Conservation (phyloP, 495 filamentous ascomycete genomes). For the Tuber melanosporum region DNA sequence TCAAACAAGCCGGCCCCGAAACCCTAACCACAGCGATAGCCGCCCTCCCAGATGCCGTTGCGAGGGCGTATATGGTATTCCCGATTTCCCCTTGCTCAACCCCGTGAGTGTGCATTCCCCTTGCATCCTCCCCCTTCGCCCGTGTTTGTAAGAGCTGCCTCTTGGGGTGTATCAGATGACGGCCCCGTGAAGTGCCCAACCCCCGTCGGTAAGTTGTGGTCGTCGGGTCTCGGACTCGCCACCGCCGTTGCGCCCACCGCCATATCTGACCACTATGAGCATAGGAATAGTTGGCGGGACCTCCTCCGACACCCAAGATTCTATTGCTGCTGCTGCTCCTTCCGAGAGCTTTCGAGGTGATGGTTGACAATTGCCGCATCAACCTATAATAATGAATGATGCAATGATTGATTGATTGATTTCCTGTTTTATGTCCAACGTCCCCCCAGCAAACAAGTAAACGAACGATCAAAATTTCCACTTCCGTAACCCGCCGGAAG, state of each 20-base stretch:
- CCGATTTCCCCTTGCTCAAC: neutral
- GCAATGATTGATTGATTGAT: neutral
- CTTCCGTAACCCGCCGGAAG: neutral
- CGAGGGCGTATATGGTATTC: slow-evolving; percentile 85
- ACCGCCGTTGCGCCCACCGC: neutral
- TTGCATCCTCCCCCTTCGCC: neutral
- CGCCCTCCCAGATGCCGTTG: slow-evolving; percentile 75
- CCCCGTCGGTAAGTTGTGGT: neutral
- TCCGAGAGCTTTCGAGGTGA: neutral
- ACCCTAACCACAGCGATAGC: slow-evolving; percentile 88
- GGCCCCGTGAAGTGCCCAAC: neutral
- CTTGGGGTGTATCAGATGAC: neutral
- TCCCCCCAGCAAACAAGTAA: neutral
- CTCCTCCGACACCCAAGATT: neutral
- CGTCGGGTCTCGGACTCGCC: neutral
- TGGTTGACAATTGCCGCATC: neutral
- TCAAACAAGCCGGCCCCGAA: slow-evolving; percentile 66
- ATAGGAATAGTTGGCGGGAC: neutral
- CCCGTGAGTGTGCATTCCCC: slow-evolving; percentile 7
- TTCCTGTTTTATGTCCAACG: neutral
- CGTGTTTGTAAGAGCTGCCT: neutral
- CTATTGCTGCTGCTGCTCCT: neutral
- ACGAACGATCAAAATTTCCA: neutral
- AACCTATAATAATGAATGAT: neutral
- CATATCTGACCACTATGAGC: neutral